Evolutionary conservation across 768 basidiomycete genomes (phyloP).

Genomic region (Boletus speciosus): DNA sequence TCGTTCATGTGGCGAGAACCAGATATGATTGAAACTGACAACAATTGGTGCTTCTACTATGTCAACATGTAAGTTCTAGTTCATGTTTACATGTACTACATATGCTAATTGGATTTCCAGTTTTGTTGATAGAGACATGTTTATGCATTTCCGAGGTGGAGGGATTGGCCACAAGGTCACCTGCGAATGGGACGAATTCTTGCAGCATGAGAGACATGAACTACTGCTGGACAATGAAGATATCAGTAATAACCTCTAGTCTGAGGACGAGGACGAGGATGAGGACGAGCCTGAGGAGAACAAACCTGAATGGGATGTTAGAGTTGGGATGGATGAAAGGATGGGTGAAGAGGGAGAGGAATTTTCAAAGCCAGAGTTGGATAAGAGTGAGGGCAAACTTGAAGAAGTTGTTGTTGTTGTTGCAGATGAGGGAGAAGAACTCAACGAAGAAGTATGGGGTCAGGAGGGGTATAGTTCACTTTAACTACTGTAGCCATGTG

Average conservation of each 20-base stretch:
- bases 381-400: neutral
- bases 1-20: no score
- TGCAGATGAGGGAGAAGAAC: slow-evolving; percentile 5
- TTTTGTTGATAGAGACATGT: neutral
- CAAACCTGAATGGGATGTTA: neutral
- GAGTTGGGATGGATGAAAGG: neutral
- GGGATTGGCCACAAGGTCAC: neutral
- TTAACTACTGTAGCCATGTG: neutral
- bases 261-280: neutral
- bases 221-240: neutral
- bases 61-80: neutral
- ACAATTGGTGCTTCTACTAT: slow-evolving; percentile 31
- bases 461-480: slow-evolving; percentile 1
- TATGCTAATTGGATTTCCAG: neutral
- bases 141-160: neutral
- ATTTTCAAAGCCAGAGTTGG: neutral
- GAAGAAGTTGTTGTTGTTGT: neutral
- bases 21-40: neutral
- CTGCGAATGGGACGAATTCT: slow-evolving; percentile 5
- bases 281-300: no score
- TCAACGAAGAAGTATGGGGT: slow-evolving; percentile 3
- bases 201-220: neutral
- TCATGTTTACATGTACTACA: neutral
- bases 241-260: neutral
- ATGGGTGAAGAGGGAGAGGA: neutral